These are phyloP conservation scores for Leavenworthia alabamica DNA, from an alignment of 345 rosid genomes.

Conservation along the genomic window DNA sequence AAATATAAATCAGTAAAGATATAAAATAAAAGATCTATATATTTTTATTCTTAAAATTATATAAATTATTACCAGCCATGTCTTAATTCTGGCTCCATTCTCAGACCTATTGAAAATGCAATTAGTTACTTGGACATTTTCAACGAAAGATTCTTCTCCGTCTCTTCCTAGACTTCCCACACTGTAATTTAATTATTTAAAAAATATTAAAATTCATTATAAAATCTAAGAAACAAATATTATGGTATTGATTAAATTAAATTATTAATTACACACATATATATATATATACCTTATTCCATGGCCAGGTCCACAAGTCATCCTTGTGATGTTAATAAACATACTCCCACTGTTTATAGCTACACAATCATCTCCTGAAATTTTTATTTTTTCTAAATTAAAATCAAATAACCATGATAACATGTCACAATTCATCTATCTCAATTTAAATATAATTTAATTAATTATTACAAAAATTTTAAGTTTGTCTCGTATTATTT, in stretches of 20 bases:
- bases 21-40: no score
- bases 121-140: conserved; percentile 32
- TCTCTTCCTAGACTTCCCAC: conserved; percentile 51
- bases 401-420: not conserved
- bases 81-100: no score
- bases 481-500: no score
- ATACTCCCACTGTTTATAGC: conserved; percentile 33
- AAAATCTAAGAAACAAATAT: not conserved
- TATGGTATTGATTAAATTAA: not conserved
- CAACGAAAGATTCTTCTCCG: conserved; percentile 29
- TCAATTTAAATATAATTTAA: no score
- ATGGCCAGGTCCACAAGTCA: conserved; percentile 35
- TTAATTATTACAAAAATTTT: no score
- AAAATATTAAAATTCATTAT: not conserved
- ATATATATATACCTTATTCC: conserved; percentile 44
- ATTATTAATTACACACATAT: no score
- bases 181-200: conserved; percentile 23
- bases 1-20: no score
- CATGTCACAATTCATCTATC: no score
- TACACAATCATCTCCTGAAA: conserved; percentile 52
- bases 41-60: no score
- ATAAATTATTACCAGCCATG: no score
- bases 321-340: conserved; percentile 8
- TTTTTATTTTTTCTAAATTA: not conserved
- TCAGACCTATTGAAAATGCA: conserved; percentile 33